Evolutionary conservation across 441 rosid genomes (phyloP).

Genomic region (Adansonia rubrostipa): DNA sequence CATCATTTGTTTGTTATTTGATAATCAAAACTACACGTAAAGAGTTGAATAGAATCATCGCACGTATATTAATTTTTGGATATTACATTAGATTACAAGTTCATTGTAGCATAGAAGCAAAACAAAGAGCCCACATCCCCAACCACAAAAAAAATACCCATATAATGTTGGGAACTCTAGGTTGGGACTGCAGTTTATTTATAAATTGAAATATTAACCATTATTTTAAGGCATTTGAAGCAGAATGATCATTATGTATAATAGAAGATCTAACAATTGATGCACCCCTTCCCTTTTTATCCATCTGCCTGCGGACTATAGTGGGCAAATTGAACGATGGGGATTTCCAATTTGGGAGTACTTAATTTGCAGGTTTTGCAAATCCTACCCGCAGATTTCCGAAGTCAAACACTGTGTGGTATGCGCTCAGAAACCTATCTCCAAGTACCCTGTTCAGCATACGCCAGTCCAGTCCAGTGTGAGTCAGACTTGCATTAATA

Average conservation of each 20-base stretch:
- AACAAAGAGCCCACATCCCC: neutral
- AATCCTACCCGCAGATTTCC: conserved; percentile 59
- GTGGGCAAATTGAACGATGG: neutral
- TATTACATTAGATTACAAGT: too few species aligned
- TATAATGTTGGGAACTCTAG: neutral
- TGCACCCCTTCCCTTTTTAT: neutral
- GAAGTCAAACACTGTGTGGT: conserved; percentile 64
- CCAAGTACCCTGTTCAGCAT: conserved; percentile 65
- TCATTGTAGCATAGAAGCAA: neutral
- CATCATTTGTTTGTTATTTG: too few species aligned
- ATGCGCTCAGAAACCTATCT: conserved; percentile 56
- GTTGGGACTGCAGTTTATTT: conserved; percentile 8
- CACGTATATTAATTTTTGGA: too few species aligned
- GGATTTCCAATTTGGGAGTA: neutral
- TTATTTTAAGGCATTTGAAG: conserved; percentile 7
- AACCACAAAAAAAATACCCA: neutral
- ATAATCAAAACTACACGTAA: too few species aligned
- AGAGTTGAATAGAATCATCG: too few species aligned
- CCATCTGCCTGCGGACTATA: neutral
- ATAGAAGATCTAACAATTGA: neutral
- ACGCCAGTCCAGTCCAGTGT: neutral
- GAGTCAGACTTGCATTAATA: neutral
- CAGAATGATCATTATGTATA: neutral
- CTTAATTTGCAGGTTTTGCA: conserved; percentile 46
- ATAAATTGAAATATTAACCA: neutral